phyloP scores from a whole-genome alignment of 23 red algal species.

The Gracilaria caudata region DNA sequence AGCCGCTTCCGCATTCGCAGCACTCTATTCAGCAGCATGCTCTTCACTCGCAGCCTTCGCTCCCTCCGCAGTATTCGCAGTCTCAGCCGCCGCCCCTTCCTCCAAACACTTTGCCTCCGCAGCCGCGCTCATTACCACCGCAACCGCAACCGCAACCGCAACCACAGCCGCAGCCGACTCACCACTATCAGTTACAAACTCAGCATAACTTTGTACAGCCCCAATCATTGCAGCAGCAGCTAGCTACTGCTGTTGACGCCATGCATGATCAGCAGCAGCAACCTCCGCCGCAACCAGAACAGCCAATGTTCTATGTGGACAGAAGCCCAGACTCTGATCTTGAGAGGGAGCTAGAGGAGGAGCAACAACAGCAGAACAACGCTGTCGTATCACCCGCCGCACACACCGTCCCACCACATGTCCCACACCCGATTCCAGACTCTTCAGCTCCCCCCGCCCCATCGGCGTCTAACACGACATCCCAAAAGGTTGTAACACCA shows the following conservation, averaged over 20 bases:
- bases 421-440: background rate
- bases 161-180: background rate
- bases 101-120: too few relatives aligned
- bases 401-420: background rate
- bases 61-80: background rate
- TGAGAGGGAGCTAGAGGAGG: conserved; percentile 14
- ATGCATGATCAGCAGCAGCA: background rate
- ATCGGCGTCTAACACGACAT: background rate
- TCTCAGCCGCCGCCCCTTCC: background rate
- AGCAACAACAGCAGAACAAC: background rate
- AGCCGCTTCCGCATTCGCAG: background rate
- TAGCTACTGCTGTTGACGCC: background rate
- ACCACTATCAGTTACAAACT: background rate
- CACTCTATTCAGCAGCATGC: background rate
- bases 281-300: background rate
- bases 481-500: background rate
- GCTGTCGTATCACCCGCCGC: background rate
- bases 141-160: background rate
- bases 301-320: conserved; percentile 29
- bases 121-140: too few relatives aligned
- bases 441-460: background rate
- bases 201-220: background rate
- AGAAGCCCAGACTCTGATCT: conserved; percentile 33
- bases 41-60: background rate
- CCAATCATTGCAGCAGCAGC: background rate